These are phyloP conservation scores for Alternaria viburni DNA, from an alignment of 2,329 filamentous ascomycete genomes.

Conservation along the genomic window DNA sequence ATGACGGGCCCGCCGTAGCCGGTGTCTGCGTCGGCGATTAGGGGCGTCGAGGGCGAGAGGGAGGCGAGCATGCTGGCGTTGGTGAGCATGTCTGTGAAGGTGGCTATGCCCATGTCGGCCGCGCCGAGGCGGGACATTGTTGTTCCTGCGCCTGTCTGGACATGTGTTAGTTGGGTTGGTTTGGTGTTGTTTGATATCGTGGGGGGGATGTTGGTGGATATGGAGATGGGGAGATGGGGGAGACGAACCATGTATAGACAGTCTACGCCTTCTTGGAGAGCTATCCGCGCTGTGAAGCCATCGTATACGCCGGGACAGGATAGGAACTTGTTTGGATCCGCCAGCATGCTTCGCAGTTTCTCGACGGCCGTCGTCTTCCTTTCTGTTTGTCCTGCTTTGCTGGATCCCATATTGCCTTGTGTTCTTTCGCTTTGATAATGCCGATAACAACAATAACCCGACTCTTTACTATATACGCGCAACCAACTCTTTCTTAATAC, in stretches of 20 bases:
- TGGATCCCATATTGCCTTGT: constrained; percentile 15
- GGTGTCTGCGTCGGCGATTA: constrained; percentile 69
- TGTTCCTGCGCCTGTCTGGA: constrained; percentile 67
- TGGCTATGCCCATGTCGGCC: constrained; percentile 68
- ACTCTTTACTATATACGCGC: not conserved
- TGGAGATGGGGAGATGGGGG: not conserved
- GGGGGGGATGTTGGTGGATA: not conserved
- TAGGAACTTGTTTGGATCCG: constrained; percentile 49
- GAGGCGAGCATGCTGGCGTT: constrained; percentile 71
- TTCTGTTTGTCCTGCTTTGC: constrained; percentile 5
- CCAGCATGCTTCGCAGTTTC: constrained; percentile 40
- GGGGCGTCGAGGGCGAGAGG: constrained; percentile 60
- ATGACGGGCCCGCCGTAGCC: constrained; percentile 56
- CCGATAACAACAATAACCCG: not conserved
- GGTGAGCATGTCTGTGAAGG: constrained; percentile 66
- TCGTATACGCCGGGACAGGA: constrained; percentile 72
- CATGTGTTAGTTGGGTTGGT: not conserved
- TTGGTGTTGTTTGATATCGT: not conserved
- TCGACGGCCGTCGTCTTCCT: constrained; percentile 33
- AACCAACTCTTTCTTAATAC: not conserved
- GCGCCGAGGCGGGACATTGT: constrained; percentile 66
- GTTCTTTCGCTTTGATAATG: not conserved
- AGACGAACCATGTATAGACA: constrained; percentile 69
- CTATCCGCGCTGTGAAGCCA: constrained; percentile 69
- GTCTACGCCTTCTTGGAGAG: constrained; percentile 67